Percentiles rank a stretch among this genome's conserved stretches.
phyloP scores from a whole-genome alignment of 331 rosid species.

The Arachis monticola region DNA sequence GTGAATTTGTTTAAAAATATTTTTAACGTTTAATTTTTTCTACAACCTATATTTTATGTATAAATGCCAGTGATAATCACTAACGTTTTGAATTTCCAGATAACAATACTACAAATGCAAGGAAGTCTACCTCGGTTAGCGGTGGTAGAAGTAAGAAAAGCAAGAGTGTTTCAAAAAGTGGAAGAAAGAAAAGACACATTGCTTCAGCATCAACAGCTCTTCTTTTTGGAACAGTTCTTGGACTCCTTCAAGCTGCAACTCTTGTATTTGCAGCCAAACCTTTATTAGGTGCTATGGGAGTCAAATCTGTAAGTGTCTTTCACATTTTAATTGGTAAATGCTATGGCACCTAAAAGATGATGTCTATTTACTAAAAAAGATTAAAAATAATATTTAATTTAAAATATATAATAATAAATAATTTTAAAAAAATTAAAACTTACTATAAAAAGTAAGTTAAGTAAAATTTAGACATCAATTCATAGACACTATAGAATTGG shows the following conservation, averaged over 20 bases:
- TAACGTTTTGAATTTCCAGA: slow-evolving; percentile 47
- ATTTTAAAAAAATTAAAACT: no score
- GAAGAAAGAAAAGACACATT: slow-evolving; percentile 58
- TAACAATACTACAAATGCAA: slow-evolving; percentile 29
- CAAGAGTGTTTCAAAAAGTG: slow-evolving; percentile 42
- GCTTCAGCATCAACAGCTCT: slow-evolving; percentile 99
- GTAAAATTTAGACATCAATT: no score
- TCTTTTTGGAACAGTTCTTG: slow-evolving; percentile 80
- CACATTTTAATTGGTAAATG: no score
- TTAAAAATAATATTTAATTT: no score
- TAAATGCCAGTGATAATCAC: no score
- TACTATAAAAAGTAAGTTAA: no score
- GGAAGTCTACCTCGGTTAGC: slow-evolving; percentile 35
- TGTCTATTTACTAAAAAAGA: no score
- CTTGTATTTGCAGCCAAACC: slow-evolving; percentile 76
- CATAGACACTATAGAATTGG: no score
- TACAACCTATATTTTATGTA: not conserved
- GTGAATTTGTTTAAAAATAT: no score
- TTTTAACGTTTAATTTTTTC: not conserved
- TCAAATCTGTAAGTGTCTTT: slow-evolving; percentile 67
- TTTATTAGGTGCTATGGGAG: slow-evolving; percentile 85
- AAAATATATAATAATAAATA: no score
- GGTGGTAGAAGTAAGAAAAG: not conserved
- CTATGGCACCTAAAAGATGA: no score
- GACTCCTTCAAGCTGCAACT: slow-evolving; percentile 78